Base-by-base conservation (phyloP, 805 yeast genomes). In the Cyberlindnera nakhonratchasimensis region DNA sequence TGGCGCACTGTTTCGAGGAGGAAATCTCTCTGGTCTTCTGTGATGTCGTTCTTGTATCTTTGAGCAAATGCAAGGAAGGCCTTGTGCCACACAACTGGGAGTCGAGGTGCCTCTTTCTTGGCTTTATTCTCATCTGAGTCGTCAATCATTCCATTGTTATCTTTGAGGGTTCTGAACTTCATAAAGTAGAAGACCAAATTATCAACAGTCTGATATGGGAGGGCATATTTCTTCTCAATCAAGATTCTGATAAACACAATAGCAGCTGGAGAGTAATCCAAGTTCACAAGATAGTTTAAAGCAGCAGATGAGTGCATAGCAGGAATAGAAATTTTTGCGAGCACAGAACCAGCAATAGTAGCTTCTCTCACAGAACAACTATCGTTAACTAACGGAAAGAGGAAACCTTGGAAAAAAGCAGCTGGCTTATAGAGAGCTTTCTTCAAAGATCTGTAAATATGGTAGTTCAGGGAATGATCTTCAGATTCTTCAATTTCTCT, bases 81-180 rank as follows among this genome's bases (percentile, higher is more conserved):
- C 63, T 91, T 95, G 63, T 95, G 98, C 98, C 99, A 93, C 28
- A 91, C 91, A 14, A 93, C 86, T 7, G 99, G 98, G 59, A 93
- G 72, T 37, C 75, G 76, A 20, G 83, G 80, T 10, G 51, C 55
- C 37, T 57, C 53, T 16, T 33, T 53, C 47, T 51, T 50, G n/a
- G 70, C 58, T 32, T 52, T 59, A 37, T 70, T 64, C 16, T 65
- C 66, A 42, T 73, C 63, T 36, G 65, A 66, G 37, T 65, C 68
- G 54, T 64, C 65, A 47, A 62, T 59, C 56, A 69, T 63, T 12
- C 47, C 45, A n/a, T 51, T 51, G 34, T 69, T 70, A 39, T 64
- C 68, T 34, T 67, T 64, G 17, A 82, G 71, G 31, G 74, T 71
- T 69, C 97, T 77, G 66, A 93, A 93, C 55, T 88, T 76, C 85